Conservation (phyloP, 305 asterid species). For the Plantago coronopus region DNA sequence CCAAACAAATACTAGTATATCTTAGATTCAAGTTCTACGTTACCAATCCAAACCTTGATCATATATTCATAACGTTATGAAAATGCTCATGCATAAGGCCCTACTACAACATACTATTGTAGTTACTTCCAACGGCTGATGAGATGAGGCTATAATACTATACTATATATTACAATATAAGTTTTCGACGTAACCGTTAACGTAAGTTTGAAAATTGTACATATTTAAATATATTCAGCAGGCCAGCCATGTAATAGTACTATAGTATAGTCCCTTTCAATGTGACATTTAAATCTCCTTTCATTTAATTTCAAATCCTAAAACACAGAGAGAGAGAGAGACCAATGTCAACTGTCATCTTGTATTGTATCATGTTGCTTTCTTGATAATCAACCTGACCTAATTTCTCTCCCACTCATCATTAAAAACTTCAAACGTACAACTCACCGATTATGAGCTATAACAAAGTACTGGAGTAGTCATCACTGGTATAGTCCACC, state of each 20-base stretch:
- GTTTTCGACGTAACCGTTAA: constrained; percentile 1
- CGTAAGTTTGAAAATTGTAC: not conserved
- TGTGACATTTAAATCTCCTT: too few relatives aligned
- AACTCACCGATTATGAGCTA: constrained; percentile 7
- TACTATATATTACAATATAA: not conserved
- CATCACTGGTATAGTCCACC: not conserved
- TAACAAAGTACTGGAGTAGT: not conserved
- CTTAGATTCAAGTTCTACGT: too few relatives aligned
- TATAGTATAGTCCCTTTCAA: not conserved
- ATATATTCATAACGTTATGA: too few relatives aligned
- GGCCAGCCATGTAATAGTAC: not conserved
- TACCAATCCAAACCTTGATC: too few relatives aligned
- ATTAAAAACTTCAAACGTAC: too few relatives aligned
- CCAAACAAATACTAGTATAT: too few relatives aligned
- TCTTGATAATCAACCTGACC: constrained; percentile 24
- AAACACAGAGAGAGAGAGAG: not conserved
- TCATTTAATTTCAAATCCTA: not conserved
- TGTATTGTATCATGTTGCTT: constrained; percentile 23
- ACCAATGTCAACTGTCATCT: not conserved
- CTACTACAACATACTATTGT: not conserved
- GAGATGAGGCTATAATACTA: too few relatives aligned
- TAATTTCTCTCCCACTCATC: constrained; percentile 4
- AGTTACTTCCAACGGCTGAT: not conserved
- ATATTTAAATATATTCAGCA: not conserved
- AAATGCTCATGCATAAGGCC: too few relatives aligned